These are phyloP conservation scores for Ceratocystis variospora DNA, from an alignment of 2,329 filamentous ascomycete genomes.

Conservation along the genomic window DNA sequence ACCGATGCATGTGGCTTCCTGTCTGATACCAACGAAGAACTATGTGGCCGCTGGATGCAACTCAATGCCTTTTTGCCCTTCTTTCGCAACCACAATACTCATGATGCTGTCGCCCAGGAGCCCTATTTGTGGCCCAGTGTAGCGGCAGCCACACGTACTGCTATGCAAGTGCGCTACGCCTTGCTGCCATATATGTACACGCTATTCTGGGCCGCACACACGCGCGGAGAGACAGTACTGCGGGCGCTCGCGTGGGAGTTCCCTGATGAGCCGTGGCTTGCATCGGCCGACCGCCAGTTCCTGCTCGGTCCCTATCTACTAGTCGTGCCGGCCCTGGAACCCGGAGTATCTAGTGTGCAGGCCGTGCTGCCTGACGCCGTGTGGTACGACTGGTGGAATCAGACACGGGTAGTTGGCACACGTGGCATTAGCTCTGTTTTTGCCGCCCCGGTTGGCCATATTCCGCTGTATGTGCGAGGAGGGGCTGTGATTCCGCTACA, in stretches of 20 bases:
- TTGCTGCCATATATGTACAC: slow-evolving; percentile 78
- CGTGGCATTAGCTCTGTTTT: slow-evolving; percentile 19
- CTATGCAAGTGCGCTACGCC: slow-evolving; percentile 58
- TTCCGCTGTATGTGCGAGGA: slow-evolving; percentile 55
- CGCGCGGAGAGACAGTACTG: slow-evolving; percentile 49
- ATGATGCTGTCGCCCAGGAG: slow-evolving; percentile 39
- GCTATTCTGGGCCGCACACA: slow-evolving; percentile 45
- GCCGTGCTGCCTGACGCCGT: slow-evolving; percentile 35
- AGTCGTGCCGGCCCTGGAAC: slow-evolving; percentile 35
- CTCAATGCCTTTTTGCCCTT: slow-evolving; percentile 59
- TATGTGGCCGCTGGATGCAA: slow-evolving; percentile 56
- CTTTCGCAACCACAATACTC: slow-evolving; percentile 54
- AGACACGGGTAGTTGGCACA: slow-evolving; percentile 27
- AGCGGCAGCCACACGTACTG: slow-evolving; percentile 49
- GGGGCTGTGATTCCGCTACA: slow-evolving; percentile 52
- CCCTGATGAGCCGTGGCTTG: slow-evolving; percentile 36
- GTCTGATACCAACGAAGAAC: slow-evolving; percentile 44
- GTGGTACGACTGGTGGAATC: slow-evolving; percentile 42
- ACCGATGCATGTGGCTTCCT: slow-evolving; percentile 68
- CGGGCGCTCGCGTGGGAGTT: slow-evolving; percentile 63
- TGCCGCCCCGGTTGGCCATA: slow-evolving; percentile 27
- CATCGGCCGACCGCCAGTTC: slow-evolving; percentile 36
- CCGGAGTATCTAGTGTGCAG: slow-evolving; percentile 32
- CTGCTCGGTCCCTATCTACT: slow-evolving; percentile 37
- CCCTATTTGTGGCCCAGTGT: slow-evolving; percentile 57